Evolutionary conservation across 805 yeast species (phyloP), one percentile per base, ranked within the genome.

Genomic region (Wickerhamomyces bovis): DNA sequence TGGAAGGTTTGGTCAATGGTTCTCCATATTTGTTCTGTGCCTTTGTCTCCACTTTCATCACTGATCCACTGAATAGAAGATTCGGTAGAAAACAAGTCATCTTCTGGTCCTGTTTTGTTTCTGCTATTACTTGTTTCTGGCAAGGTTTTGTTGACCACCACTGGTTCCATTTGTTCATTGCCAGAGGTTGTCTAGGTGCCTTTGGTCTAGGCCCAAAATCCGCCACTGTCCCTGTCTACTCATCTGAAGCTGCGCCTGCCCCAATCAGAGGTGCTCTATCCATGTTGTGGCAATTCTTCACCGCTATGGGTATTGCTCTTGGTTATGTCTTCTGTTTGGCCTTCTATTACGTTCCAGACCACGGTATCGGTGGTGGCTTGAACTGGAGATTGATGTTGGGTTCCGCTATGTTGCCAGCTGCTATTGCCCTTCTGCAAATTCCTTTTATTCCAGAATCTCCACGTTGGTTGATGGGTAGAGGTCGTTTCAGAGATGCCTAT

Each of bases 371-470:
- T 38, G 68, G 68, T 47, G 71, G 71, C 15, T 70, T 83, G 55
- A 76, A 76, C 55, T 83, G 89, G 89, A 72, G 89, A 64, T 67
- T 83, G 47, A 83, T 81, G 85, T 66, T 83, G 43, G 86, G 78
- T 9, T 76, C 82, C 20, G 89, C 88, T 8, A 71, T 77, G 70
- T 65, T 83, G 35, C 89, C 89, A 1, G 87, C 89, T 0, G 55
- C 80, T 39, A 60, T 78, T 46, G 84, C 83, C 9, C 64, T 78
- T 48, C 55, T 69, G 47, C 88, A 81, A 62, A 75, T 83, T 42
- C 83, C 81, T 30, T 80, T 76, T 58, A 81, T 83, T 49, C 88
- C 89, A 8, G 89, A 83, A 58, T 80, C 86, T 3, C 89, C 89
- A 38, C 73, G 87, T 65, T 83, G 89, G 89, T 69, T 81, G 50